These are phyloP conservation scores for Stylosanthes scabra DNA, from an alignment of 331 rosid species.

Conservation along the genomic window DNA sequence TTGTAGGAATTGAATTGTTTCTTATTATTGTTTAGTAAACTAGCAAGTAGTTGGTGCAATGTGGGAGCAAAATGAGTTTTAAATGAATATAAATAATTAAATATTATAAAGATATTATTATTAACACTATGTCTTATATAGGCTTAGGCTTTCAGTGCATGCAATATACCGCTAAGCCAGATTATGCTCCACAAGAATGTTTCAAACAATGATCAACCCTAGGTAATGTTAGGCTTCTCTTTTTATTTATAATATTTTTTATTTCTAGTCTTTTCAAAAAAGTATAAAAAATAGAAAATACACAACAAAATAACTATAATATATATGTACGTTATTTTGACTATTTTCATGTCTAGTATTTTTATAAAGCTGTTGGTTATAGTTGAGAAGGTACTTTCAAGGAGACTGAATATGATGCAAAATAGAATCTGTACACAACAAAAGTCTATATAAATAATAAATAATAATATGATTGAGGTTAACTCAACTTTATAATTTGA, in stretches of 20 bases:
- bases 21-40: background rate
- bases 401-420: constrained; percentile 35
- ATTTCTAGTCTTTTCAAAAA: no score
- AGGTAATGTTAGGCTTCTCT: no score
- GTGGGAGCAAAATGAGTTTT: background rate
- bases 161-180: constrained; percentile 21
- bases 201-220: constrained; percentile 21
- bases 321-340: no score
- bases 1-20: no score
- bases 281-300: no score
- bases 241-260: no score
- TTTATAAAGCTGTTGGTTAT: constrained; percentile 9
- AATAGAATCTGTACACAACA: constrained; percentile 40
- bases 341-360: background rate
- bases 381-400: constrained; percentile 31
- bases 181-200: background rate
- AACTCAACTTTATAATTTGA: constrained; percentile 22
- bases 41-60: background rate
- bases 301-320: no score
- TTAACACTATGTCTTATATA: background rate
- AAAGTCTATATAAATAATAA: constrained; percentile 5
- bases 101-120: background rate
- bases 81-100: background rate
- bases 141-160: constrained; percentile 21
- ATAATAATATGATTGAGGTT: constrained; percentile 11